Percentiles rank a stretch among this genome's conserved stretches.
These are phyloP conservation scores for Alternaria angustiovoidea DNA, from an alignment of 2,329 filamentous ascomycete species.

Conservation along the genomic window DNA sequence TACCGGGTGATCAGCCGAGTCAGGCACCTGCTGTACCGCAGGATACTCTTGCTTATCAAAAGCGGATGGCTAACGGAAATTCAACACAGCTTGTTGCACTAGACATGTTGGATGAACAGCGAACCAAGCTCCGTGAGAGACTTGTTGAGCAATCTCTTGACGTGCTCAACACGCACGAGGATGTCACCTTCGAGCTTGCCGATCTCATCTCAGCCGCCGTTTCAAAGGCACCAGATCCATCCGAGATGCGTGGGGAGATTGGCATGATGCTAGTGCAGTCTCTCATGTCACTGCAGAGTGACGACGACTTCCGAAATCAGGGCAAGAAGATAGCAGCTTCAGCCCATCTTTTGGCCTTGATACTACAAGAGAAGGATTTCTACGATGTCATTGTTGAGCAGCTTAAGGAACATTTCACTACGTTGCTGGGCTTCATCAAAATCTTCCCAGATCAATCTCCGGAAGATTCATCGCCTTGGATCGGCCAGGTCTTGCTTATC, in stretches of 20 bases:
- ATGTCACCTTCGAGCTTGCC: constrained; percentile 87
- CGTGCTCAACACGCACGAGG: constrained; percentile 85
- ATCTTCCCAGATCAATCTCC: constrained; percentile 70
- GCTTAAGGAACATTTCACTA: constrained; percentile 77
- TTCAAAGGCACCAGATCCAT: constrained; percentile 66
- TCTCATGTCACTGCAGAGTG: constrained; percentile 72
- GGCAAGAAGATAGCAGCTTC: constrained; percentile 84
- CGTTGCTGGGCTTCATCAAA: constrained; percentile 81
- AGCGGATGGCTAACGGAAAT: constrained; percentile 44
- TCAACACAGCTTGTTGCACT: constrained; percentile 63
- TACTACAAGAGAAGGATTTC: constrained; percentile 83
- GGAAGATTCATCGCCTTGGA: constrained; percentile 89
- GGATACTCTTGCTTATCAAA: constrained; percentile 45
- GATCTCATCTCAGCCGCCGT: constrained; percentile 82
- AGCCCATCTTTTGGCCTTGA: constrained; percentile 86
- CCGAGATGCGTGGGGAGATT: constrained; percentile 72
- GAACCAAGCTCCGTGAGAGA: constrained; percentile 74
- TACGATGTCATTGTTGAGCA: constrained; percentile 78
- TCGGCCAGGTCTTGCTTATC: constrained; percentile 87
- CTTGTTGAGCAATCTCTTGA: constrained; percentile 91
- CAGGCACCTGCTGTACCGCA: constrained; percentile 23
- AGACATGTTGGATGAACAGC: constrained; percentile 80
- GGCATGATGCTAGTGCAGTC: constrained; percentile 85
- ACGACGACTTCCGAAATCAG: constrained; percentile 63
- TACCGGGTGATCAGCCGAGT: constrained; percentile 27